Evolutionary conservation across 208 protist genomes (phyloP), one percentile per base, ranked within the genome.

Genomic region (Vickermania ingenoplastis): DNA sequence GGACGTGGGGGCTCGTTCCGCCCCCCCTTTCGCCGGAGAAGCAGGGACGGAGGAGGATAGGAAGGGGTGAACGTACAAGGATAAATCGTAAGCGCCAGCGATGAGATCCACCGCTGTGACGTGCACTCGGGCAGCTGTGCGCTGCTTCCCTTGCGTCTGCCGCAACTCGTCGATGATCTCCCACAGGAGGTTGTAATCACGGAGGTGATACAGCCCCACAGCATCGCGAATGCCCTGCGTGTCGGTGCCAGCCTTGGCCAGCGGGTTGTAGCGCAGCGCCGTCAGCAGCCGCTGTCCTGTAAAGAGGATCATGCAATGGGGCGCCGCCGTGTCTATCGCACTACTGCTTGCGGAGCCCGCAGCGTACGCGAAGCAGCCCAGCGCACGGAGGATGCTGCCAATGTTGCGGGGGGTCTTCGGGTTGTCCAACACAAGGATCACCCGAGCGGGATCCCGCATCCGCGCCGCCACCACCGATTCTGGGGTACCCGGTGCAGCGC

Each of bases 101-200:
- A 86, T 83, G 24, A 91, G 56, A 53, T 88, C 83, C 51, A 91
- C 75, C 11, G 75, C 80, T n/a, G 87, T 73, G 3, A 83, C 63
- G 13, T 31, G 25, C 29, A 77, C 62, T 4, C 53, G n/a, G 27
- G n/a, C 23, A 41, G 24, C 7, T 27, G 13, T 30, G 27, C 27
- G 54, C n/a, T n/a, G n/a, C n/a, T n/a, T n/a, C n/a, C n/a, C n/a
- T n/a, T n/a, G n/a, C 17, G 13, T 41, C 7, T n/a, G 11, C 7
- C 57, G 57, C 17, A 31, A 4, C 49, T 24, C 24, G 17, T 54
- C 7, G 7, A 83, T 53, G 17, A 74, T 67, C 3, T 75, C 68
- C 48, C 81, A 82, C 3, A 88, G 57, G 0, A 64, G 27, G 7
- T 82, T 50, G 4, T 81, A 58, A 1, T 69, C 63, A 1, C 71